Conservation (phyloP, 2,329 filamentous ascomycete genomes). For the Arthroderma sp. region DNA sequence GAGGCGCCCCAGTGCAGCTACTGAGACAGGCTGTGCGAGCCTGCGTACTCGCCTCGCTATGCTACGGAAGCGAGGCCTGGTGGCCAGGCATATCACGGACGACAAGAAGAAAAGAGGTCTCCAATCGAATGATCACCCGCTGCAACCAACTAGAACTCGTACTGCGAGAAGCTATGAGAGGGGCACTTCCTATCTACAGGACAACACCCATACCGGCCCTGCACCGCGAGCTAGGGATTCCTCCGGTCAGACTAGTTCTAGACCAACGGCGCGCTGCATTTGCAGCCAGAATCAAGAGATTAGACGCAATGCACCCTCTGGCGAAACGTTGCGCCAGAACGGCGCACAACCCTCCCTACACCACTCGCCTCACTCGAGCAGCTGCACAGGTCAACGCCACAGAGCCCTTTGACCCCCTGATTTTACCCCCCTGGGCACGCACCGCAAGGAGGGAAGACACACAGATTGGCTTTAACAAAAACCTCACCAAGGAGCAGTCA, state of each 20-base stretch:
- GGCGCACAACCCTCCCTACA: not conserved
- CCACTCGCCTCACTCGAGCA: not conserved
- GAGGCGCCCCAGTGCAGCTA: not conserved
- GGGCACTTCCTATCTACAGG: slow-evolving; percentile 7
- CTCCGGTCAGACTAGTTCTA: slow-evolving; percentile 6
- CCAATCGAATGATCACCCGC: not conserved
- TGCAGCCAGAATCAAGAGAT: slow-evolving; percentile 9
- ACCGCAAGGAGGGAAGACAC: not conserved
- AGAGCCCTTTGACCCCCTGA: not conserved
- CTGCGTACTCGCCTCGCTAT: slow-evolving; percentile 1
- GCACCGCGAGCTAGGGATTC: slow-evolving; percentile 6
- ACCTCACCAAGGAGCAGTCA: not conserved
- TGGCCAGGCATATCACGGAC: slow-evolving; percentile 1
- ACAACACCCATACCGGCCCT: slow-evolving; percentile 7
- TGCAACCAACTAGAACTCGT: not conserved
- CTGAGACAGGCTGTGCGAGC: slow-evolving; percentile 1
- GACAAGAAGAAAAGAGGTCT: not conserved
- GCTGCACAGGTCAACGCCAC: not conserved
- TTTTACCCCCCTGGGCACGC: not conserved
- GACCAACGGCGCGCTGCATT: slow-evolving; percentile 6
- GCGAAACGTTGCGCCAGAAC: not conserved
- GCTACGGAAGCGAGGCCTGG: slow-evolving; percentile 8
- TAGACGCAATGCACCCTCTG: slow-evolving; percentile 11
- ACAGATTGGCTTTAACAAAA: not conserved
- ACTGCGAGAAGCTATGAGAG: slow-evolving; percentile 2